A percentile compares a stretch with the other conserved stretches of the same genome.
These are phyloP conservation scores for Chenopodium suecicum DNA, from an alignment of 148 eudicot species.

Conservation along the genomic window DNA sequence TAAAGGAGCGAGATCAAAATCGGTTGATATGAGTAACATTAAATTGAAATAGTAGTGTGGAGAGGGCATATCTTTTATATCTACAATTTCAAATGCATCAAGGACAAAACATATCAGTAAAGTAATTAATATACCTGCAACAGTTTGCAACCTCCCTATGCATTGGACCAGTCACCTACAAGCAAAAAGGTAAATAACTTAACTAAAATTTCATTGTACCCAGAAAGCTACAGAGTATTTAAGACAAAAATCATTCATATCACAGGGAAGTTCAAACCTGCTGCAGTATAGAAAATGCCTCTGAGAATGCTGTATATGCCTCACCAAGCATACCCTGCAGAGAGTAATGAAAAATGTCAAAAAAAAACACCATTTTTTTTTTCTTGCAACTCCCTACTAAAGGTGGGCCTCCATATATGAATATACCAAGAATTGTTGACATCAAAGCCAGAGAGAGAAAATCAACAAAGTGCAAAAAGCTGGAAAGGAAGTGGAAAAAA, in stretches of 20 bases:
- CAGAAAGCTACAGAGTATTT: background rate
- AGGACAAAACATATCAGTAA: background rate
- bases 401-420: background rate
- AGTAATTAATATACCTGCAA: conserved; percentile 59
- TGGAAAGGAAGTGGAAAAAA: background rate
- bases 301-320: conserved; percentile 84
- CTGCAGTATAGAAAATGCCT: conserved; percentile 92
- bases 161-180: conserved; percentile 99
- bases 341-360: background rate
- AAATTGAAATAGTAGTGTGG: too few species aligned
- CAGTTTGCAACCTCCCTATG: conserved; percentile 99
- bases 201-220: background rate
- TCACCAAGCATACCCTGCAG: conserved; percentile 93
- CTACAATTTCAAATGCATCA: too few species aligned
- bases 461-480: background rate
- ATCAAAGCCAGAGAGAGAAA: background rate
- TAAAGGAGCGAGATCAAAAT: too few species aligned
- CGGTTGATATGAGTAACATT: too few species aligned
- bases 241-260: background rate
- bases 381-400: background rate
- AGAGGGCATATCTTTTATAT: too few species aligned
- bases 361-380: background rate
- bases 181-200: background rate
- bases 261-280: conserved; percentile 48
- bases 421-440: background rate